These are phyloP conservation scores for Aspergillus sp. DNA, from an alignment of 2,329 filamentous ascomycete genomes.

Conservation along the genomic window DNA sequence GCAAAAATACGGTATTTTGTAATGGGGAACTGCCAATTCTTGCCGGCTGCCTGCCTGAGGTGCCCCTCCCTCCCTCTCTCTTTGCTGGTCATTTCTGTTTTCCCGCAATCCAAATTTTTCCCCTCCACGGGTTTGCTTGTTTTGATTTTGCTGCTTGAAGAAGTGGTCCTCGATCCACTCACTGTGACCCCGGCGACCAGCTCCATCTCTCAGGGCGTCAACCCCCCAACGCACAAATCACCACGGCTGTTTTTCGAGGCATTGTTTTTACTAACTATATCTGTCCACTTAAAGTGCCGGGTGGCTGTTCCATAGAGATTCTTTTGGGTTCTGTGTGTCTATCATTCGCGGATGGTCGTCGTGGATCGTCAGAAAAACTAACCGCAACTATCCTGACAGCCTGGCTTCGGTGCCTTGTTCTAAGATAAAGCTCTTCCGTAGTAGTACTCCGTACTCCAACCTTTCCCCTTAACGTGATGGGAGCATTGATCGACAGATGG, in stretches of 20 bases:
- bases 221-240: slow-evolving; percentile 27
- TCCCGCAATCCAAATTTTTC: slow-evolving; percentile 10
- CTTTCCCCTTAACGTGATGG: neutral
- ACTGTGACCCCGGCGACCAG: slow-evolving; percentile 36
- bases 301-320: slow-evolving; percentile 1
- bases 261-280: neutral
- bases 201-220: slow-evolving; percentile 16
- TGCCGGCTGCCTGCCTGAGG: neutral
- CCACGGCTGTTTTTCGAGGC: neutral
- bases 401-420: neutral
- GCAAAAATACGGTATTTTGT: neutral
- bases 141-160: slow-evolving; percentile 41
- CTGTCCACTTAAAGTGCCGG: neutral
- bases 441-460: slow-evolving; percentile 15
- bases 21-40: neutral
- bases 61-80: neutral
- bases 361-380: neutral
- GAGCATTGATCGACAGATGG: neutral
- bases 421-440: slow-evolving; percentile 9
- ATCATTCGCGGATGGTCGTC: neutral
- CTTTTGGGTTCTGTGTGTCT: slow-evolving; percentile 3
- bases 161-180: slow-evolving; percentile 21
- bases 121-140: slow-evolving; percentile 31
- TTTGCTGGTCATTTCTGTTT: neutral
- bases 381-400: neutral